Evolutionary conservation across 1,139 yeast species (phyloP).

Genomic region (Yamadazyma triangularis): DNA sequence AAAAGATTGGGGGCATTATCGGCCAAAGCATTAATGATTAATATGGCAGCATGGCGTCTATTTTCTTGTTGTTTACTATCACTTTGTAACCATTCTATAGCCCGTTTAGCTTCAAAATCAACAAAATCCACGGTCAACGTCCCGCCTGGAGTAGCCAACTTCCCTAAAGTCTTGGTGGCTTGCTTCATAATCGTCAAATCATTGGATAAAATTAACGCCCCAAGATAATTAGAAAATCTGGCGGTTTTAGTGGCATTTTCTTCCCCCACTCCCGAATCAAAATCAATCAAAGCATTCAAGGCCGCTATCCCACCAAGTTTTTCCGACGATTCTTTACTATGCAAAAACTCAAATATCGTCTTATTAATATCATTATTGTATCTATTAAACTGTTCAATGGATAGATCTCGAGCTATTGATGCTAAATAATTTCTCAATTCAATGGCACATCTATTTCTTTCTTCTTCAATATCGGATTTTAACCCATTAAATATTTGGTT

Average conservation of each 20-base stretch:
- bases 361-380: slow-evolving; percentile 86
- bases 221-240: slow-evolving; percentile 80
- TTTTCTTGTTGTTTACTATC: slow-evolving; percentile 73
- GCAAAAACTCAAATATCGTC: slow-evolving; percentile 79
- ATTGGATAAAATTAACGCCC: slow-evolving; percentile 75
- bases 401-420: slow-evolving; percentile 66
- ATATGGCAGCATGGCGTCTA: slow-evolving; percentile 86
- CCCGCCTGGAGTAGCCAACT: slow-evolving; percentile 85
- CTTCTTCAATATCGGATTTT: slow-evolving; percentile 46
- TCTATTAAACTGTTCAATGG: slow-evolving; percentile 74
- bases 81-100: slow-evolving; percentile 85
- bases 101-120: slow-evolving; percentile 84
- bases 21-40: slow-evolving; percentile 80
- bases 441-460: slow-evolving; percentile 54
- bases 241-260: slow-evolving; percentile 89
- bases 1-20: slow-evolving; percentile 82
- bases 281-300: slow-evolving; percentile 79
- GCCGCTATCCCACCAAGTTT: slow-evolving; percentile 93
- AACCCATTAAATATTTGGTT: slow-evolving; percentile 52
- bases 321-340: slow-evolving; percentile 57
- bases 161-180: slow-evolving; percentile 85
- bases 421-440: slow-evolving; percentile 66
- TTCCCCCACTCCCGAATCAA: slow-evolving; percentile 60
- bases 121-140: slow-evolving; percentile 88
- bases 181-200: slow-evolving; percentile 81